Percentiles rank a stretch among this genome's conserved stretches.
Conservation (phyloP, 2,329 filamentous ascomycete species). For the Corynespora cassiicola region DNA sequence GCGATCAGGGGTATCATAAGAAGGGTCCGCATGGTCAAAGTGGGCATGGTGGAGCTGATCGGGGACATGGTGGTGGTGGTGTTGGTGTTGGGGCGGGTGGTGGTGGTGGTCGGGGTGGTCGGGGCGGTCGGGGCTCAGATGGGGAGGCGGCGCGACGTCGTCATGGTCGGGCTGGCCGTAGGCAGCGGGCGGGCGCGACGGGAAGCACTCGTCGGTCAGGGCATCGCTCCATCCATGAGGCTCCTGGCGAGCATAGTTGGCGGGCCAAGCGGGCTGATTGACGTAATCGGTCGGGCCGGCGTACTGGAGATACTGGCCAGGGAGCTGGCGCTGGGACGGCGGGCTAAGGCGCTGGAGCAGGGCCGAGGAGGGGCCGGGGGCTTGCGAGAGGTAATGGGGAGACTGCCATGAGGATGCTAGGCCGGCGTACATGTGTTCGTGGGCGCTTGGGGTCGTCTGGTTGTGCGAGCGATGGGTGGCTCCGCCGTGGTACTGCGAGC, state of each 20-base stretch:
- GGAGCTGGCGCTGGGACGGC: slow-evolving; percentile 22
- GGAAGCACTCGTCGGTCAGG: slow-evolving; percentile 19
- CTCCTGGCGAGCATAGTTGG: slow-evolving; percentile 21
- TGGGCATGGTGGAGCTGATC: slow-evolving; percentile 9
- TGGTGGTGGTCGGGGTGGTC: slow-evolving; percentile 14
- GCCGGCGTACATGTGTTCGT: slow-evolving; percentile 31
- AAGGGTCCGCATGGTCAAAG: slow-evolving; percentile 15
- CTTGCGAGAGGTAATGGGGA: slow-evolving; percentile 26
- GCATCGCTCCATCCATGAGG: slow-evolving; percentile 25
- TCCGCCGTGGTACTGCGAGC: slow-evolving; percentile 37
- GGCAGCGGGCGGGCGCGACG: slow-evolving; percentile 20
- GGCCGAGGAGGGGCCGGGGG: slow-evolving; percentile 7
- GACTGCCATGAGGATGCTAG: slow-evolving; percentile 33
- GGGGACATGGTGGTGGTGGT: slow-evolving; percentile 15
- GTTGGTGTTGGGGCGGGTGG: slow-evolving; percentile 19
- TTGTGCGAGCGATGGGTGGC: slow-evolving; percentile 35
- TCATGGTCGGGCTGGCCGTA: slow-evolving; percentile 25
- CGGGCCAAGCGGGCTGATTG: slow-evolving; percentile 26
- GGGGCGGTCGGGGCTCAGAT: slow-evolving; percentile 19
- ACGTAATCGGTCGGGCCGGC: slow-evolving; percentile 28
- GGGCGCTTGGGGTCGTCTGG: slow-evolving; percentile 24
- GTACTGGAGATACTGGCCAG: slow-evolving; percentile 32
- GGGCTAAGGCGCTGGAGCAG: slow-evolving; percentile 12
- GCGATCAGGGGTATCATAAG: slow-evolving; percentile 20
- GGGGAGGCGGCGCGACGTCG: slow-evolving; percentile 23